Conservation (phyloP, 257 asterid genomes). For the Marsdenia floribunda region DNA sequence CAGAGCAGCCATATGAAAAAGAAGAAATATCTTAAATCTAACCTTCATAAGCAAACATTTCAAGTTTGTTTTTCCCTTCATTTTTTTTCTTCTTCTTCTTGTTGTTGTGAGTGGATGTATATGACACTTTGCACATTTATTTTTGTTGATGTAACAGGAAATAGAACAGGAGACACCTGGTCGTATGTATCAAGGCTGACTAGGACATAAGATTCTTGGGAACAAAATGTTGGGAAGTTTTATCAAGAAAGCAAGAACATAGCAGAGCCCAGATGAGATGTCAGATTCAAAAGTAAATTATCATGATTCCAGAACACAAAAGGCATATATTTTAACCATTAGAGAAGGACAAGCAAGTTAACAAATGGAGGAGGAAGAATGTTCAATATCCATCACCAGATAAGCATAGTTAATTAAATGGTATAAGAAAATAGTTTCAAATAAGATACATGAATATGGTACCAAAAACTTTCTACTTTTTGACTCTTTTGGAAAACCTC, state of each 20-base stretch:
- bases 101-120: too few species aligned
- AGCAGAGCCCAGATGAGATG: neutral
- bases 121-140: too few species aligned
- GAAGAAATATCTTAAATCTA: neutral
- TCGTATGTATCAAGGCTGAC: neutral
- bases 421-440: neutral
- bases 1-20: neutral
- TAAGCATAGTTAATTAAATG: neutral
- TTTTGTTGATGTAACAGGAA: too few species aligned
- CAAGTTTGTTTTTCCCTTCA: too few species aligned
- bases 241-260: neutral
- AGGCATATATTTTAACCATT: neutral
- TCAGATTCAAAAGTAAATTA: neutral
- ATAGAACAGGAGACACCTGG: too few species aligned
- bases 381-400: neutral
- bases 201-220: neutral
- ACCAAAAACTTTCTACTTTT: neutral
- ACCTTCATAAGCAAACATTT: too few species aligned
- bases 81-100: too few species aligned
- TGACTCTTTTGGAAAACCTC: neutral
- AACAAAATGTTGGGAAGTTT: neutral
- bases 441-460: neutral
- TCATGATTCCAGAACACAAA: neutral
- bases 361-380: neutral
- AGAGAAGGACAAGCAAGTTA: neutral